These are phyloP conservation scores for Ceriops decandra DNA, from an alignment of 345 rosid genomes.

Conservation along the genomic window DNA sequence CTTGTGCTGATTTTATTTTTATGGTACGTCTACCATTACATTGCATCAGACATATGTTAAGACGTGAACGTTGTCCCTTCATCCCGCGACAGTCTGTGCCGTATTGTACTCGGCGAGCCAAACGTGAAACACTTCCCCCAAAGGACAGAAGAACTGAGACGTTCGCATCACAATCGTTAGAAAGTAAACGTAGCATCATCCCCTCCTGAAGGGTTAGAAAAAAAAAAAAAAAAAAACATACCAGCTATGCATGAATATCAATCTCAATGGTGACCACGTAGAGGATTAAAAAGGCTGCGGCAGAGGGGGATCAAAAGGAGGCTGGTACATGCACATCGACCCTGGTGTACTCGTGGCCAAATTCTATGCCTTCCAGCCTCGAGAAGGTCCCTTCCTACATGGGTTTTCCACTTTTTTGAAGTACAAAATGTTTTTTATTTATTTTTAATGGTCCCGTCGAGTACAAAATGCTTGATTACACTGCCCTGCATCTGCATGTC, in stretches of 20 bases:
- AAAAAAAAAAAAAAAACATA: no score
- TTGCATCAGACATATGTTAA: no score
- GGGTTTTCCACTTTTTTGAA: no score
- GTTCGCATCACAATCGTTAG: neutral
- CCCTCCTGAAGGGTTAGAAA: neutral
- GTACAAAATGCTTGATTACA: neutral
- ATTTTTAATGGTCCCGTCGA: neutral
- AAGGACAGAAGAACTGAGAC: neutral
- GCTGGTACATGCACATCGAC: no score
- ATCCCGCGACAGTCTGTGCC: conserved; percentile 7
- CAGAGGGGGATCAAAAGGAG: neutral
- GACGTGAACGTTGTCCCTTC: neutral
- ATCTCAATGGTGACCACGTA: neutral
- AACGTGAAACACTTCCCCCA: neutral
- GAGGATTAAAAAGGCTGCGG: neutral
- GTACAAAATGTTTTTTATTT: neutral
- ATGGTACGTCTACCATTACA: no score
- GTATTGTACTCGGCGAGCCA: conserved; percentile 13
- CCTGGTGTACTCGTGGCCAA: neutral
- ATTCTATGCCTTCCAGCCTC: neutral
- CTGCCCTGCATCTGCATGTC: neutral
- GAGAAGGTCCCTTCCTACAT: neutral
- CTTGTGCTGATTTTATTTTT: no score
- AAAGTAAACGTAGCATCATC: conserved; percentile 7
- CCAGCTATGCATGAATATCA: neutral